A percentile compares a stretch with the other conserved stretches of the same genome.
phyloP scores from a whole-genome alignment of 1,284 basidiomycete genomes.

The Sporisorium scitamineum region DNA sequence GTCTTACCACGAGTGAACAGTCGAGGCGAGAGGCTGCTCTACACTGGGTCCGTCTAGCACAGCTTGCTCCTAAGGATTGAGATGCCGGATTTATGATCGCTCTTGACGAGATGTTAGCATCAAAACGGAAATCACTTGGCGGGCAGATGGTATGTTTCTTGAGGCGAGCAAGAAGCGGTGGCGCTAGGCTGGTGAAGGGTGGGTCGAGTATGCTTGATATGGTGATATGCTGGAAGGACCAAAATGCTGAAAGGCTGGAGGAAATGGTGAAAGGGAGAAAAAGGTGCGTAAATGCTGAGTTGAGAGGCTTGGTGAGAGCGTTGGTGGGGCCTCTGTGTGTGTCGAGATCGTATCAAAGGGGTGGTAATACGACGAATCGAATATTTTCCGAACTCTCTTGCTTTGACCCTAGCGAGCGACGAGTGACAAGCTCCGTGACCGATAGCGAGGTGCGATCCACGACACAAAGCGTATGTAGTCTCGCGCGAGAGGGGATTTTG shows the following conservation, averaged over 20 bases:
- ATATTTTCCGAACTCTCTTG: slow-evolving; percentile 1
- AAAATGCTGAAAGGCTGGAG: neutral
- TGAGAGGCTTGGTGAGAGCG: neutral
- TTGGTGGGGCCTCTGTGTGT: neutral
- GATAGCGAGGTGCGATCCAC: neutral
- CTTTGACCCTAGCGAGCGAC: neutral
- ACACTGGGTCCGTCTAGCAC: neutral
- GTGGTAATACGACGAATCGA: neutral
- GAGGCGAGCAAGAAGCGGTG: neutral
- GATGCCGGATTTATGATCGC: neutral
- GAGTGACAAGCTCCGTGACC: neutral
- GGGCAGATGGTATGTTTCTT: neutral
- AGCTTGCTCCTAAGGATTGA: neutral
- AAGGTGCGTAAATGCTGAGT: neutral
- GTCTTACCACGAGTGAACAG: neutral
- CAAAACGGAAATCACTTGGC: neutral
- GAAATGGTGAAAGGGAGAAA: neutral
- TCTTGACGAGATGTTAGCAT: slow-evolving; percentile 3
- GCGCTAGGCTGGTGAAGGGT: neutral
- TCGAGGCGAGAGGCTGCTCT: neutral
- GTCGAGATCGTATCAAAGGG: neutral
- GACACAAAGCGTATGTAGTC: neutral
- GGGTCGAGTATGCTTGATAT: neutral
- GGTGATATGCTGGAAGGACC: neutral
- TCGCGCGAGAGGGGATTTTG: neutral